Evolutionary conservation across 768 basidiomycete genomes (phyloP).

Genomic region (Pleurotus pulmonarius): DNA sequence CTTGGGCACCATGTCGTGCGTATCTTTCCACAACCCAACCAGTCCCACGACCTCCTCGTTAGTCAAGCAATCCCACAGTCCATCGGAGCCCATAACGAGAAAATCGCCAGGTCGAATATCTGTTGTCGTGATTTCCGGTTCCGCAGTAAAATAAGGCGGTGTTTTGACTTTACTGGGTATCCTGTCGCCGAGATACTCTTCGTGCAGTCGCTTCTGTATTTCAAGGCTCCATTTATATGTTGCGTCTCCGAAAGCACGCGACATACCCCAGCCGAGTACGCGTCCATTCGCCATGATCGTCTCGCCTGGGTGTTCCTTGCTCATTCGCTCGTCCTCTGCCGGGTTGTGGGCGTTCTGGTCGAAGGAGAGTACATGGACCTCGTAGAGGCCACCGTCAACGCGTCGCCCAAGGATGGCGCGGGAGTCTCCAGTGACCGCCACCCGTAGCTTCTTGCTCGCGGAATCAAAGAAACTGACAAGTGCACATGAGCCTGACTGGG

Average conservation of each 20-base stretch:
- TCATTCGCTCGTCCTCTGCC: constrained; percentile 32
- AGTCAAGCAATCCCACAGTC: constrained; percentile 51
- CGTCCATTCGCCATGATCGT: constrained; percentile 31
- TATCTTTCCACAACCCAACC: constrained; percentile 31
- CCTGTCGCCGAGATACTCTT: constrained; percentile 28
- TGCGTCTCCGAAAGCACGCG: constrained; percentile 45
- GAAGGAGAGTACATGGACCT: constrained; percentile 34
- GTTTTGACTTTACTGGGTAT: constrained; percentile 32
- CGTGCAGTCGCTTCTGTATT: constrained; percentile 28
- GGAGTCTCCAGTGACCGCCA: constrained; percentile 44
- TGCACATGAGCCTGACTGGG: constrained; percentile 39
- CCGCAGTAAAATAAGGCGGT: constrained; percentile 55
- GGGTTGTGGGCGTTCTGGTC: constrained; percentile 39
- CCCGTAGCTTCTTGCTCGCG: constrained; percentile 30
- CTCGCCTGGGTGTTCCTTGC: constrained; percentile 34
- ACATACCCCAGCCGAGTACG: constrained; percentile 34
- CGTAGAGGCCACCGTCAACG: constrained; percentile 23
- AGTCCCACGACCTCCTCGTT: constrained; percentile 54
- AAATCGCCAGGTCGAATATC: constrained; percentile 47
- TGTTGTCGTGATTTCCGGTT: constrained; percentile 45
- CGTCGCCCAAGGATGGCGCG: constrained; percentile 47
- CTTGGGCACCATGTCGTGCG: background rate
- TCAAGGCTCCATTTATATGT: constrained; percentile 39
- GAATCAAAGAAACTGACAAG: constrained; percentile 42
- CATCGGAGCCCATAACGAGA: constrained; percentile 51